Evolutionary conservation across 2,329 filamentous ascomycete genomes (phyloP).

Genomic region (Talaromyces sp.): DNA sequence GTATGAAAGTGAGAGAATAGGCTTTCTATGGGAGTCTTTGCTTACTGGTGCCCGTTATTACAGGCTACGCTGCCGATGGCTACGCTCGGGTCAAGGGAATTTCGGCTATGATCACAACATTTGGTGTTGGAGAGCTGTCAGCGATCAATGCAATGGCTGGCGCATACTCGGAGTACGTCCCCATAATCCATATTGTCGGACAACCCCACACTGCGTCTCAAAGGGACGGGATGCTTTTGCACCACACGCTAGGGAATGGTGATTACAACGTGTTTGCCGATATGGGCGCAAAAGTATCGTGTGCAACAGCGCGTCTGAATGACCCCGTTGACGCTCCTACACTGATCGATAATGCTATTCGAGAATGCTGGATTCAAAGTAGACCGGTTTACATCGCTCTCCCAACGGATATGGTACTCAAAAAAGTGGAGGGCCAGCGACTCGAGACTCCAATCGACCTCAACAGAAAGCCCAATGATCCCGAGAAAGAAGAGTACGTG

Average conservation of each 20-base stretch:
- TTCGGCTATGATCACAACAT: slow-evolving; percentile 66
- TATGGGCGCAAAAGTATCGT: slow-evolving; percentile 51
- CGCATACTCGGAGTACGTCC: slow-evolving; percentile 69
- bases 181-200: slow-evolving; percentile 61
- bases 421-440: slow-evolving; percentile 68
- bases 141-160: slow-evolving; percentile 71
- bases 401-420: slow-evolving; percentile 57
- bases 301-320: slow-evolving; percentile 48
- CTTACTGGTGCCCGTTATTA: background rate
- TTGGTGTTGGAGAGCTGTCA: slow-evolving; percentile 67
- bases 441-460: slow-evolving; percentile 67
- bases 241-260: slow-evolving; percentile 67
- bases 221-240: slow-evolving; percentile 46
- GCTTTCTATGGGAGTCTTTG: background rate
- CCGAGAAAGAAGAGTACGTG: slow-evolving; percentile 70
- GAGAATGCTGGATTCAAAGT: slow-evolving; percentile 51
- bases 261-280: slow-evolving; percentile 52
- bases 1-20: slow-evolving; percentile 30
- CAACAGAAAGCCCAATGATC: slow-evolving; percentile 60
- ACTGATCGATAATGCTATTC: slow-evolving; percentile 52
- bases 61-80: slow-evolving; percentile 69
- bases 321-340: slow-evolving; percentile 47
- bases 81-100: slow-evolving; percentile 70
- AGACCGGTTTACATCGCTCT: slow-evolving; percentile 56
- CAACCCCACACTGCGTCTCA: slow-evolving; percentile 48